Evolutionary conservation across 352 stramenopile genomes (phyloP).

Genomic region (Plasmopara viticola): DNA sequence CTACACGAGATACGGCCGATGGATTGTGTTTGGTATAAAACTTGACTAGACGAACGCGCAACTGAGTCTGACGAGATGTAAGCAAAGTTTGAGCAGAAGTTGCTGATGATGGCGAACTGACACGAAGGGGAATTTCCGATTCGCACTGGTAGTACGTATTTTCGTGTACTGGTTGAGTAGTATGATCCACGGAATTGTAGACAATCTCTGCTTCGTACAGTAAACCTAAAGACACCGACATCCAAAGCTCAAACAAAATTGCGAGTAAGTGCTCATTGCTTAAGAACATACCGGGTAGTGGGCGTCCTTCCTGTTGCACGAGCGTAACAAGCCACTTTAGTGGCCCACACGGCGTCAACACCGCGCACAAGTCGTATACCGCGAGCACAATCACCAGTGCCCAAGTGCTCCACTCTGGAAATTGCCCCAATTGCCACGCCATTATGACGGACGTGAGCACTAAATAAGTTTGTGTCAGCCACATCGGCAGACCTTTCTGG

Average conservation of each 20-base stretch:
- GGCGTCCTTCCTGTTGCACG: slow-evolving; percentile 86
- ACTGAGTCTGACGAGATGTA: slow-evolving; percentile 21
- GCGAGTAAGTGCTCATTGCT: too few species aligned
- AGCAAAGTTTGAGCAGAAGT: slow-evolving; percentile 4
- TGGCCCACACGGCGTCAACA: slow-evolving; percentile 98
- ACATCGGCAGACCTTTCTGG: slow-evolving; percentile 71
- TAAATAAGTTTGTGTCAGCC: slow-evolving; percentile 92
- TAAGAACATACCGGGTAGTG: slow-evolving; percentile 73
- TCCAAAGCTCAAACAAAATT: slow-evolving; percentile 1
- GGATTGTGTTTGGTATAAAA: slow-evolving; percentile 77
- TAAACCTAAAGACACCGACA: slow-evolving; percentile 33
- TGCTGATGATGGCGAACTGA: slow-evolving; percentile 10
- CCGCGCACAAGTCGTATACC: slow-evolving; percentile 98
- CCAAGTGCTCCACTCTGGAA: slow-evolving; percentile 93
- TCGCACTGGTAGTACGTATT: slow-evolving; percentile 75
- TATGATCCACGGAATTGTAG: slow-evolving; percentile 25
- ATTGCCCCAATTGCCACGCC: slow-evolving; percentile 96
- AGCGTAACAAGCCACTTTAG: slow-evolving; percentile 94
- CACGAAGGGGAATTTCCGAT: slow-evolving; percentile 31
- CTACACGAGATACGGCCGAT: slow-evolving; percentile 45
- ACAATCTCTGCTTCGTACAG: slow-evolving; percentile 70
- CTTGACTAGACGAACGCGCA: slow-evolving; percentile 40
- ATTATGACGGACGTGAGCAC: slow-evolving; percentile 96
- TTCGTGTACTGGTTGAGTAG: slow-evolving; percentile 17
- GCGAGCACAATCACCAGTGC: slow-evolving; percentile 92